phyloP scores from a whole-genome alignment of 1,284 basidiomycete genomes.

The Moniliella sp. region DNA sequence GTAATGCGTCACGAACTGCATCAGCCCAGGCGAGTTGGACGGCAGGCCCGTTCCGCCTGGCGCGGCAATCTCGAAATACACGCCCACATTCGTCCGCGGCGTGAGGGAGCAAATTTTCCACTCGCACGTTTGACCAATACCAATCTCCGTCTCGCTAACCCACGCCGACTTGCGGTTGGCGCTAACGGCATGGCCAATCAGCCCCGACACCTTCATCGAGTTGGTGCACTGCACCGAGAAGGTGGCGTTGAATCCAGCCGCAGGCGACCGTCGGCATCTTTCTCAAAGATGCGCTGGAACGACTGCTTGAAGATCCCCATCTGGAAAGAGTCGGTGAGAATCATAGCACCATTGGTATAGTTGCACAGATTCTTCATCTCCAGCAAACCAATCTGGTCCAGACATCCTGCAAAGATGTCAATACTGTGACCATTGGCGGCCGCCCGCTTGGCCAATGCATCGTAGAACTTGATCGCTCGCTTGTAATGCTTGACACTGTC shows the following conservation, averaged over 20 bases:
- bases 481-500: constrained; percentile 96
- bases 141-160: constrained; percentile 96
- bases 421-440: constrained; percentile 85
- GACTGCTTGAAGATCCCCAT: constrained; percentile 97
- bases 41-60: constrained; percentile 85
- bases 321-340: constrained; percentile 86
- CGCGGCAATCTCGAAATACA: constrained; percentile 97
- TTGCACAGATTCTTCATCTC: constrained; percentile 94
- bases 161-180: constrained; percentile 87
- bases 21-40: constrained; percentile 74
- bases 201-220: constrained; percentile 89
- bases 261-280: constrained; percentile 75
- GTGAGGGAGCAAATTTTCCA: constrained; percentile 89
- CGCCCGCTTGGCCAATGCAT: constrained; percentile 73
- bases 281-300: constrained; percentile 78
- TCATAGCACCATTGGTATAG: constrained; percentile 84
- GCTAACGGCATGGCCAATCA: constrained; percentile 91
- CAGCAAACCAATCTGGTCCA: constrained; percentile 87
- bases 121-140: constrained; percentile 93
- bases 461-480: constrained; percentile 91
- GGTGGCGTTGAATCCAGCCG: constrained; percentile 98
- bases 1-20: constrained; percentile 97
- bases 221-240: constrained; percentile 97
- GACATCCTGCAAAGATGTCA: constrained; percentile 85
- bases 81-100: constrained; percentile 66